Evolutionary conservation across 2,329 filamentous ascomycete genomes (phyloP), one percentile per base, ranked within the genome.

Genomic region (Fusarium sp.): DNA sequence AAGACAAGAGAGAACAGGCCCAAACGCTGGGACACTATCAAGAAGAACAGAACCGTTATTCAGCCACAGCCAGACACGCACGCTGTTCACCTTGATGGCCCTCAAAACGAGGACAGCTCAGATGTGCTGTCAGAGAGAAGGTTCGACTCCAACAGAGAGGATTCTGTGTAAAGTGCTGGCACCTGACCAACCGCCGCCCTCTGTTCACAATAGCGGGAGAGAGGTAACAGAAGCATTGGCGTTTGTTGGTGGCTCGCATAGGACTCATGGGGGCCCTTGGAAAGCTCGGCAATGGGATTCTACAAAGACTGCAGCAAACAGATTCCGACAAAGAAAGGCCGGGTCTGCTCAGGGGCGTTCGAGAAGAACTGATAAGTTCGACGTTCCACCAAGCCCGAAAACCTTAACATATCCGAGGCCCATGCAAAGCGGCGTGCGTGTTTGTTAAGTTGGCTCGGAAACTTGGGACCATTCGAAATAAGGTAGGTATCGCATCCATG

Each of bases 221-320:
- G 26, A 44, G 39, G 39, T 44, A 24, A 57, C 30, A 24, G 22
- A 35, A 56, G 56, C 32, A 54, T 58, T 41, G 45, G 57, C 57
- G n/a, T 42, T 30, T 42, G 54, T 60, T 39, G 28, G 54, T 53
- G 53, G 32, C 38, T 53, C 24, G 42, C 48, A 41, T 35, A 47
- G 42, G 38, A 28, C n/a, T 35, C 22, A 38, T 32, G 22, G 32
- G 50, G 28, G 39, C 30, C n/a, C 36, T 50, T 71, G n/a, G 17
- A 53, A 36, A 70, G 61, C 45, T 62, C 48, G 45, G 41, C 26
- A 54, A 48, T 24, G 54, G 39, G 57, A 47, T 72, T 68, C 63
- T 24, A 72, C 48, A 72, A 72, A 45, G 38, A 32, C 35, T 39
- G 38, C 32, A 24, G 39, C 39, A 66, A 64, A 60, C 56, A 51